Conservation (phyloP, 2,329 filamentous ascomycete genomes). For the Penicillium italicum region DNA sequence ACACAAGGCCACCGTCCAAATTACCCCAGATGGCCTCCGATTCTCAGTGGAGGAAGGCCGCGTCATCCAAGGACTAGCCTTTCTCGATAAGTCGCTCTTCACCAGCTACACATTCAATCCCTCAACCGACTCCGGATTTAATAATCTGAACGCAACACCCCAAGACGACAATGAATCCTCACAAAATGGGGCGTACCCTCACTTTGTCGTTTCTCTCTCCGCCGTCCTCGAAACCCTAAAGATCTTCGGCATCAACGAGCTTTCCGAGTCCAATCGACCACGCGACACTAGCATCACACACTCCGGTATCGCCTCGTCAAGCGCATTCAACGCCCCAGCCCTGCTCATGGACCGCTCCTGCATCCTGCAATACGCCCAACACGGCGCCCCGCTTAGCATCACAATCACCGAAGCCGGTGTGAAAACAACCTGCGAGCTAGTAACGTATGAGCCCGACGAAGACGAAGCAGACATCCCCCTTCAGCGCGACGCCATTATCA, state of each 20-base stretch:
- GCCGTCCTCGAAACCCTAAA: conserved; percentile 90
- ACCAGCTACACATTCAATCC: conserved; percentile 72
- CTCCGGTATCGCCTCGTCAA: conserved; percentile 47
- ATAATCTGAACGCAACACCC: conserved; percentile 11
- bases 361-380: conserved; percentile 70
- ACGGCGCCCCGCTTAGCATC: conserved; percentile 76
- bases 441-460: conserved; percentile 76
- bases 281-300: conserved; percentile 32
- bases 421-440: conserved; percentile 83
- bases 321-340: conserved; percentile 78
- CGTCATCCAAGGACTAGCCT: conserved; percentile 85
- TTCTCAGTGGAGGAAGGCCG: conserved; percentile 85
- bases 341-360: conserved; percentile 83
- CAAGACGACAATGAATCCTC: conserved; percentile 39
- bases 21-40: conserved; percentile 78
- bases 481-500: conserved; percentile 69
- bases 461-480: conserved; percentile 67
- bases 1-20: conserved; percentile 62
- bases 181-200: conserved; percentile 50
- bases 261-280: conserved; percentile 39
- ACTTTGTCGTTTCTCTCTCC: conserved; percentile 81
- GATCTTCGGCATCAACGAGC: conserved; percentile 78
- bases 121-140: conserved; percentile 26
- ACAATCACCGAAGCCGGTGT: conserved; percentile 82
- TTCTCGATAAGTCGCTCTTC: conserved; percentile 85